Conservation (phyloP, 345 rosid species). For the Kandelia obovata region DNA sequence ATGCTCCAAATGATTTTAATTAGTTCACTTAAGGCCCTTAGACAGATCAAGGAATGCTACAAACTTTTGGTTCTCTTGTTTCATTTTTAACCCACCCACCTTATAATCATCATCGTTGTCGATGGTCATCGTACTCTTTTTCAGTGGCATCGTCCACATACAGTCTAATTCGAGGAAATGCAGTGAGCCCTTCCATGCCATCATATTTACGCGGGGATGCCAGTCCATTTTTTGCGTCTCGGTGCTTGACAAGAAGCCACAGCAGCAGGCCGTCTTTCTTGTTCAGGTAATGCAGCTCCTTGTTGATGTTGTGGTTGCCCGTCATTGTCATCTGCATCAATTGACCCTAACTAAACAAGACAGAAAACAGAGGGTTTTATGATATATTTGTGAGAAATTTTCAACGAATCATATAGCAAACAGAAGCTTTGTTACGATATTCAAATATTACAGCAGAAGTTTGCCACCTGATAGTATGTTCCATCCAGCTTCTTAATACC, state of each 20-base stretch:
- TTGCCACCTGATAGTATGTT: conserved; percentile 49
- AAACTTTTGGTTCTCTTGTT: no score
- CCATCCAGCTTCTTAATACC: conserved; percentile 85
- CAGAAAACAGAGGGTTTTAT: not conserved
- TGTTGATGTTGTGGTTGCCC: conserved; percentile 87
- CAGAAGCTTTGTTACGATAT: not conserved
- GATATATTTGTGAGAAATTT: not conserved
- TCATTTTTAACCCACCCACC: no score
- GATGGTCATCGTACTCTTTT: not conserved
- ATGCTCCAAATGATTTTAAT: no score
- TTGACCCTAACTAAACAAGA: conserved; percentile 49
- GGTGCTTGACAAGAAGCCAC: conserved; percentile 89
- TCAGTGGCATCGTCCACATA: not conserved
- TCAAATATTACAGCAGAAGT: not conserved
- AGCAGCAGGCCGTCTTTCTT: conserved; percentile 87
- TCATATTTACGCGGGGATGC: conserved; percentile 4
- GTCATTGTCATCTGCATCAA: conserved; percentile 84
- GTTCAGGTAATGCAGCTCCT: conserved; percentile 88
- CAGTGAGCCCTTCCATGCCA: not conserved
- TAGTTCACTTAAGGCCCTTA: no score
- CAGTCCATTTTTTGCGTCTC: conserved; percentile 26
- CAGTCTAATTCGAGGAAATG: not conserved
- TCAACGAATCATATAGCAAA: not conserved
- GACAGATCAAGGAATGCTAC: no score
- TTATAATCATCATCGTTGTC: not conserved